A percentile compares a stretch with the other conserved stretches of the same genome.
phyloP scores from a whole-genome alignment of 2,329 filamentous ascomycete genomes.

The Metarhizium anisopliae region DNA sequence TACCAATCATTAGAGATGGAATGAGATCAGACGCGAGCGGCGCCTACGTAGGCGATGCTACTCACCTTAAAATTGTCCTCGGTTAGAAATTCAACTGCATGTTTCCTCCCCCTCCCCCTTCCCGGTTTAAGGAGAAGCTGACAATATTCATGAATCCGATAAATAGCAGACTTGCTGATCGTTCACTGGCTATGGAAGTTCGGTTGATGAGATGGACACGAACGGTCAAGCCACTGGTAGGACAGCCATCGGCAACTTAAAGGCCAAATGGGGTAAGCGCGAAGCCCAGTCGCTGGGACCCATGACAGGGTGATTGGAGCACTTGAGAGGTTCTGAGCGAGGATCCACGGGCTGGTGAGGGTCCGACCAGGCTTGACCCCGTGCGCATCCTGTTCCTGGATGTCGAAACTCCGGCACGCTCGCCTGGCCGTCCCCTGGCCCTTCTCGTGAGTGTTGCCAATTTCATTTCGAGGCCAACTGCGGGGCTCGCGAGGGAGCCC shows the following conservation, averaged over 20 bases:
- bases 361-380: not conserved
- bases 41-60: not conserved
- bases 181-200: too few species aligned
- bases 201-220: not conserved
- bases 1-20: not conserved
- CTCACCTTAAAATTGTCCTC: not conserved
- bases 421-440: too few species aligned
- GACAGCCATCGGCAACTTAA: not conserved
- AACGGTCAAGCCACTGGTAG: not conserved
- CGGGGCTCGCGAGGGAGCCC: not conserved
- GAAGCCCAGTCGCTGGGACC: not conserved
- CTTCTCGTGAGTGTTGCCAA: slow-evolving; percentile 2
- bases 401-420: not conserved
- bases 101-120: too few species aligned
- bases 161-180: too few species aligned
- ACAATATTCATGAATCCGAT: too few species aligned
- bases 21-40: not conserved
- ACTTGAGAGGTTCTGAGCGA: not conserved
- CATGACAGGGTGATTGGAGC: not conserved
- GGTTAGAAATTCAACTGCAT: not conserved
- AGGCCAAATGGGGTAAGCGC: not conserved
- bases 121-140: too few species aligned
- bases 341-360: not conserved
- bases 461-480: slow-evolving; percentile 7
- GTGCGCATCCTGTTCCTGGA: not conserved